phyloP scores from a whole-genome alignment of 768 basidiomycete species.

The Leccinum fibrillosum region DNA sequence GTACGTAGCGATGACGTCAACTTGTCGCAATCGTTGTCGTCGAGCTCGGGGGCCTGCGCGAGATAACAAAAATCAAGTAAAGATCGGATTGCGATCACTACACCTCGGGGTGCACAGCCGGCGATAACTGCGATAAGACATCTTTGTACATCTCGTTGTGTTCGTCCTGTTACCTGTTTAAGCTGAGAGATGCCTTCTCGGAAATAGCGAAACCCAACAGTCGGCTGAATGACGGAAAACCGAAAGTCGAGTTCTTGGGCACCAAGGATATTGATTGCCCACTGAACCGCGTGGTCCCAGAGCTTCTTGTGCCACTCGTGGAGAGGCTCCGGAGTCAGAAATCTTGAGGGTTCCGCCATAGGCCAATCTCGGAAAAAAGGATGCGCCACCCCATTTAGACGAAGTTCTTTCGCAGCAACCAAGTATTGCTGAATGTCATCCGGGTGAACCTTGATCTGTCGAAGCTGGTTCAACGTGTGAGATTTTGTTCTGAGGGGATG shows the following conservation, averaged over 20 bases:
- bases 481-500: not conserved
- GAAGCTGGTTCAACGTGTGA: not conserved
- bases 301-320: not conserved
- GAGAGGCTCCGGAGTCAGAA: not conserved
- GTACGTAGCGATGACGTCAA: not conserved
- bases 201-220: not conserved
- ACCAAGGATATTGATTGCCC: not conserved
- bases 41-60: not conserved
- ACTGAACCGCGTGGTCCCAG: not conserved
- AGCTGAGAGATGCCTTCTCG: not conserved
- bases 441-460: not conserved
- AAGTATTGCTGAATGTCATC: not conserved
- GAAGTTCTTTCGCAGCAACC: not conserved
- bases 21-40: not conserved
- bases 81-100: not conserved
- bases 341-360: not conserved
- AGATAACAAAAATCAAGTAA: not conserved
- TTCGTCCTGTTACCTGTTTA: not conserved
- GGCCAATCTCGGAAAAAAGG: not conserved
- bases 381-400: not conserved
- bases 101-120: not conserved
- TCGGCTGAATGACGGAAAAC: not conserved
- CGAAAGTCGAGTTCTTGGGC: not conserved
- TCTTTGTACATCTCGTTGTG: not conserved
- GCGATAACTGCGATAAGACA: not conserved